Base-by-base conservation (phyloP, 805 yeast genomes). In the Lachancea waltii region DNA sequence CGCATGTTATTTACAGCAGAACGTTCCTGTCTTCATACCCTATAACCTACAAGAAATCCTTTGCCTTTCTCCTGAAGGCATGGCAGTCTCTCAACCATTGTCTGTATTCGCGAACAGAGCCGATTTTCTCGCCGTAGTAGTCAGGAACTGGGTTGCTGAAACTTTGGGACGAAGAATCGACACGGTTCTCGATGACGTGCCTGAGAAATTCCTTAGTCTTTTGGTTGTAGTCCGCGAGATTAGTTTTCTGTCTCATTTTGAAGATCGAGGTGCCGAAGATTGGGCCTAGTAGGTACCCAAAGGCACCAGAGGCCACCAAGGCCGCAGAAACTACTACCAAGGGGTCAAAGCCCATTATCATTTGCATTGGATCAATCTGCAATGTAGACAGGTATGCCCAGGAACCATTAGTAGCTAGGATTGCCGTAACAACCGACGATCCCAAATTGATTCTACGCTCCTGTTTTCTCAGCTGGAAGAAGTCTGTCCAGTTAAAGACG, bases 81-180 rank as follows among this genome's bases (percentile, higher is more conserved):
- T 85, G 81, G 56, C 95, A 85, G 62, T 92, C 97, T 54, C 97
- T 77, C 53, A 92, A 70, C 98, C 98, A 92, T 61, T 85, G 92
- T 65, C 87, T 83, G 65, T 92, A 92, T 48, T 78, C 89, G 50
- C 76, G 75, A 55, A 90, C 64, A 37, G 94, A 81, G 37, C 86
- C 85, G 45, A 92, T 89, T 63, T 85, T 85, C 65, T 92, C 98
- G 28, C 98, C 98, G 58, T 92, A 92, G 65, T 87, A 92, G 63
- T 92, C 98, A n/a, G 97, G 96, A 33, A 92, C 95, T 10, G 97
- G 97, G 63, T 90, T 92, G 39, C 84, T 73, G 64, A 87, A 81
- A 54, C 87, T 77, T 65, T 89, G 96, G 40, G 83, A 77, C 14
- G 89, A 74, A 15, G 98, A 95, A 65, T 92, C 95, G 21, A 89